Conservation (phyloP, 306 rosid genomes). For the Vigna hirtella region DNA sequence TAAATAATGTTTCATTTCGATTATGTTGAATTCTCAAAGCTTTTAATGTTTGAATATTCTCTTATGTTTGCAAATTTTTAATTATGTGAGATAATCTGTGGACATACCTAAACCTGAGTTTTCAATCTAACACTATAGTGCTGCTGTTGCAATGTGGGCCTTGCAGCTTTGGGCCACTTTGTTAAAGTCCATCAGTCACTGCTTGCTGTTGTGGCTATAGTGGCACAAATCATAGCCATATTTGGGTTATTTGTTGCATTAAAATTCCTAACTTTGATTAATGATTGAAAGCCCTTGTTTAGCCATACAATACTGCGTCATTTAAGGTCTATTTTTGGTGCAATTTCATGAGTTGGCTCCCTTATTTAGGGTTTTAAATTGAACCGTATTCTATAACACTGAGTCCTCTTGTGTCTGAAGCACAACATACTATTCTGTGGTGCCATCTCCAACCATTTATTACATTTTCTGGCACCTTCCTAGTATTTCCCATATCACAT, state of each 20-base stretch:
- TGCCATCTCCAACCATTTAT: neutral
- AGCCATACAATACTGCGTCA: neutral
- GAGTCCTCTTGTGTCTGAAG: neutral
- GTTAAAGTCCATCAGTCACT: neutral
- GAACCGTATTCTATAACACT: neutral
- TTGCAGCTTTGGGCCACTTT: neutral
- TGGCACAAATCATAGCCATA: neutral
- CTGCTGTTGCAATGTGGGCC: neutral
- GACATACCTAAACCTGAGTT: neutral
- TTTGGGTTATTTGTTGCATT: neutral
- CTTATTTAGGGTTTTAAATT: neutral
- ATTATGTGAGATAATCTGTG: slow-evolving; percentile 10
- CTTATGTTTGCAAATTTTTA: neutral
- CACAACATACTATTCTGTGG: neutral
- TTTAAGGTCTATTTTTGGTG: neutral
- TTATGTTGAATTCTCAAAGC: slow-evolving; percentile 21
- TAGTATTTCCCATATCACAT: neutral
- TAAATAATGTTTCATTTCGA: slow-evolving; percentile 2
- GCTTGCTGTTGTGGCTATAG: neutral
- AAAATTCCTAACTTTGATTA: neutral
- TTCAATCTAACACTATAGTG: neutral
- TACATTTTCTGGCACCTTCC: neutral
- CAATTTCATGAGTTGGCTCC: neutral
- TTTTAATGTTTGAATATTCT: slow-evolving; percentile 29
- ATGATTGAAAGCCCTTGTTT: neutral